A percentile compares a stretch with the other conserved stretches of the same genome.
Conservation (phyloP, 176 grass and related monocot species). For the Aegilops bicornis region DNA sequence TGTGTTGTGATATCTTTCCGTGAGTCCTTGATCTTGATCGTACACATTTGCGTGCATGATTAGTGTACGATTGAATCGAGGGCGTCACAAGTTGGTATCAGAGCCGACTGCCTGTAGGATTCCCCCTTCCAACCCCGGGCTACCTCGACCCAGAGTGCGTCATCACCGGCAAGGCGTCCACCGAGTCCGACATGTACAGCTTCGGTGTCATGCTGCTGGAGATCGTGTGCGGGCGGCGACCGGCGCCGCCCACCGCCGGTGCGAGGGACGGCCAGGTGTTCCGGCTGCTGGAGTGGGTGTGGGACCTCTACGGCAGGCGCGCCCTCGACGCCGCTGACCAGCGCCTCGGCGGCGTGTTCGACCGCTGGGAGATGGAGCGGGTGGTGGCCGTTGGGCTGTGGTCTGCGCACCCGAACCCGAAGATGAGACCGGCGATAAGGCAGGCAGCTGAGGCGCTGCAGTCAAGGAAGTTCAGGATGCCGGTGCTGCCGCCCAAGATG, state of each 20-base stretch:
- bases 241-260: not conserved
- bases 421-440: not conserved
- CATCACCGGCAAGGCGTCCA: constrained; percentile 12
- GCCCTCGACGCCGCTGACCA: not conserved
- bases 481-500: not conserved
- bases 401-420: constrained; percentile 35
- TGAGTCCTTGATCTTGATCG: too few relatives aligned
- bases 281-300: constrained; percentile 17
- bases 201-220: constrained; percentile 37
- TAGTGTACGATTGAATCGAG: too few relatives aligned
- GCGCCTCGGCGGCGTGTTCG: not conserved
- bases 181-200: constrained; percentile 38
- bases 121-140: too few relatives aligned
- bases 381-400: constrained; percentile 36
- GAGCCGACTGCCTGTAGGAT: too few relatives aligned
- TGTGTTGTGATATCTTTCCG: too few relatives aligned
- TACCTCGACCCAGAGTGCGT: constrained; percentile 13
- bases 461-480: constrained; percentile 13
- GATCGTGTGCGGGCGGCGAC: constrained; percentile 16
- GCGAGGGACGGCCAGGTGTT: not conserved
- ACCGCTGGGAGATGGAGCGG: not conserved
- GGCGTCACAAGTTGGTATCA: too few relatives aligned
- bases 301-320: not conserved
- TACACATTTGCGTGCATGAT: too few relatives aligned
- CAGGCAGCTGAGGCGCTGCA: not conserved